Evolutionary conservation across 2,329 filamentous ascomycete species (phyloP).

Genomic region (Penicillium sp.): DNA sequence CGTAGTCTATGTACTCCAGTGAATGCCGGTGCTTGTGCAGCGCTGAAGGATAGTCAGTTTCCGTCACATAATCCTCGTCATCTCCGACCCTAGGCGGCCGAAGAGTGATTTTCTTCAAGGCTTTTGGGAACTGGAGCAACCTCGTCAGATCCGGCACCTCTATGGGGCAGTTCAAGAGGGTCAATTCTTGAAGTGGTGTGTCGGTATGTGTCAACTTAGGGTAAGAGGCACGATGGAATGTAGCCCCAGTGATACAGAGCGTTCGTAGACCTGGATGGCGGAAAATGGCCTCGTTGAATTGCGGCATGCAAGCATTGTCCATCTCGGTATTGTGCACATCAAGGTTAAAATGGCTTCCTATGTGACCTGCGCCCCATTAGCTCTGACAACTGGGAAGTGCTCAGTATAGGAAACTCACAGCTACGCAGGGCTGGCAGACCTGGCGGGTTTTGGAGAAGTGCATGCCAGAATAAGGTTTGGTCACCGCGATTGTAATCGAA

Average conservation of each 20-base stretch:
- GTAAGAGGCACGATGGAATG: neutral
- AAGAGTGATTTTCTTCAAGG: slow-evolving; percentile 5
- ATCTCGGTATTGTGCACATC: neutral
- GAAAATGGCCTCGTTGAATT: slow-evolving; percentile 1
- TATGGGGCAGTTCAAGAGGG: slow-evolving; percentile 6
- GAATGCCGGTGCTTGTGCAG: neutral
- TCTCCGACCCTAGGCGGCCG: neutral
- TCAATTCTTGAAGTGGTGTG: slow-evolving; percentile 9
- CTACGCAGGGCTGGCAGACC: slow-evolving; percentile 2
- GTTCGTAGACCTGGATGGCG: slow-evolving; percentile 2
- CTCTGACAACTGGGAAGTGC: neutral
- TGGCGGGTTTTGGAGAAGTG: neutral
- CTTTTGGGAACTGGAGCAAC: neutral
- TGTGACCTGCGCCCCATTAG: slow-evolving; percentile 5
- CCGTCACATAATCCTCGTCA: too few species aligned
- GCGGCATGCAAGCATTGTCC: neutral
- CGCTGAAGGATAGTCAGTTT: neutral
- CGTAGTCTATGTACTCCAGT: slow-evolving; percentile 7
- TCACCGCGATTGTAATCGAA: neutral
- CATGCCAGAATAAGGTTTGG: neutral
- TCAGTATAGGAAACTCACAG: neutral
- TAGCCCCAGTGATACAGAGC: slow-evolving; percentile 7
- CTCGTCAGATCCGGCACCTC: neutral
- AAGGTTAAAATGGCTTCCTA: slow-evolving; percentile 4
- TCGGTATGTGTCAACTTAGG: neutral